phyloP scores from a whole-genome alignment of 1,284 basidiomycete species.

The Puccinia brachypodii region DNA sequence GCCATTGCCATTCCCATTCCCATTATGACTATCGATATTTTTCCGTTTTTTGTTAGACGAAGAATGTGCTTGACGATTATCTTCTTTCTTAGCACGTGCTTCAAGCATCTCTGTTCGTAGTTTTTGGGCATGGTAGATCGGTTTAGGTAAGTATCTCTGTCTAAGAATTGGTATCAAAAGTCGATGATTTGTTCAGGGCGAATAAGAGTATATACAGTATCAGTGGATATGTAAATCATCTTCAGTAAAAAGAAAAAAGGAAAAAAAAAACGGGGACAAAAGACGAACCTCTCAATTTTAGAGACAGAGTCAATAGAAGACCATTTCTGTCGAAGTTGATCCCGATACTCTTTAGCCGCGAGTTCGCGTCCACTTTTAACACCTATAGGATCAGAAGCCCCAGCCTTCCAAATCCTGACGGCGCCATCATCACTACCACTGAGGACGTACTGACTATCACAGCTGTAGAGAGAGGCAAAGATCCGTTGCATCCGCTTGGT shows the following conservation, averaged over 20 bases:
- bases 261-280: background rate
- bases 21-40: slow-evolving; percentile 8
- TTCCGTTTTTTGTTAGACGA: slow-evolving; percentile 11
- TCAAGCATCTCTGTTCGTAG: slow-evolving; percentile 94
- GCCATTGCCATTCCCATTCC: no score
- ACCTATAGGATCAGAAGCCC: slow-evolving; percentile 88
- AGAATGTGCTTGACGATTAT: slow-evolving; percentile 67
- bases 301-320: slow-evolving; percentile 77
- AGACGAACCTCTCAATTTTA: slow-evolving; percentile 68
- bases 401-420: slow-evolving; percentile 92
- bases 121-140: slow-evolving; percentile 80
- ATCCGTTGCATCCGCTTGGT: slow-evolving; percentile 95
- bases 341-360: slow-evolving; percentile 87
- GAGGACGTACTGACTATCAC: slow-evolving; percentile 87
- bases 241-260: background rate
- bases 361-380: slow-evolving; percentile 87
- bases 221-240: background rate
- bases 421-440: slow-evolving; percentile 97
- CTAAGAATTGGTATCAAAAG: background rate
- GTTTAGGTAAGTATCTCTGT: slow-evolving; percentile 81
- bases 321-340: slow-evolving; percentile 86
- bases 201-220: background rate
- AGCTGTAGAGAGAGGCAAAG: slow-evolving; percentile 69
- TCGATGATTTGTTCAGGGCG: background rate
- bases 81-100: slow-evolving; percentile 84